Conservation (phyloP, 2,329 filamentous ascomycete species). For the Amphichorda felina region DNA sequence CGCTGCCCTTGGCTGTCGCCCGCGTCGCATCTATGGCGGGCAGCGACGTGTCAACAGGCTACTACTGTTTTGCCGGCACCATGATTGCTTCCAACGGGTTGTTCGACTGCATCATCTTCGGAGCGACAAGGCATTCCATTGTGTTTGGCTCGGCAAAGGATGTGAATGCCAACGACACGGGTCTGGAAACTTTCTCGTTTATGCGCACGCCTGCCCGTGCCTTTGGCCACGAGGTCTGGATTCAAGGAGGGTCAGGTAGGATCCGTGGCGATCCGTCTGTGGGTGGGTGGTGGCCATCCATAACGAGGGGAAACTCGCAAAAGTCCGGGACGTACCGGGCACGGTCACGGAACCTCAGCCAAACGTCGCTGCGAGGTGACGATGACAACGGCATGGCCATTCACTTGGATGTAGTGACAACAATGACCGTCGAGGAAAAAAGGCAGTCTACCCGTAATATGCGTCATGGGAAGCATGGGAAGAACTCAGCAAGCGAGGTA, state of each 20-base stretch:
- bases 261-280: background rate
- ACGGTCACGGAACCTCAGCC: constrained; percentile 12
- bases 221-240: constrained; percentile 29
- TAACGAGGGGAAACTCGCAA: background rate
- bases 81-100: constrained; percentile 46
- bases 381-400: constrained; percentile 18
- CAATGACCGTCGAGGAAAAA: constrained; percentile 23
- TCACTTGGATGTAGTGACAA: constrained; percentile 32
- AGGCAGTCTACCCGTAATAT: constrained; percentile 8
- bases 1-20: constrained; percentile 51
- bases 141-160: constrained; percentile 27
- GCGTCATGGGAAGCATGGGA: too few species aligned
- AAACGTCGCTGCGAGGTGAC: constrained; percentile 19
- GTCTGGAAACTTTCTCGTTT: constrained; percentile 39
- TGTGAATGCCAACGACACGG: constrained; percentile 29
- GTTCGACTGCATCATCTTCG: constrained; percentile 41
- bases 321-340: background rate
- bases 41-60: constrained; percentile 33
- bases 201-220: constrained; percentile 25
- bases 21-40: constrained; percentile 52
- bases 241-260: constrained; percentile 14
- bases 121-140: constrained; percentile 38
- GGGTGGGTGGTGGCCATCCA: constrained; percentile 3
- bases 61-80: constrained; percentile 46
- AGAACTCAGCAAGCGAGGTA: background rate